Base-by-base conservation (phyloP, 1,284 basidiomycete species). In the Pseudozyma tsukubaensis region DNA sequence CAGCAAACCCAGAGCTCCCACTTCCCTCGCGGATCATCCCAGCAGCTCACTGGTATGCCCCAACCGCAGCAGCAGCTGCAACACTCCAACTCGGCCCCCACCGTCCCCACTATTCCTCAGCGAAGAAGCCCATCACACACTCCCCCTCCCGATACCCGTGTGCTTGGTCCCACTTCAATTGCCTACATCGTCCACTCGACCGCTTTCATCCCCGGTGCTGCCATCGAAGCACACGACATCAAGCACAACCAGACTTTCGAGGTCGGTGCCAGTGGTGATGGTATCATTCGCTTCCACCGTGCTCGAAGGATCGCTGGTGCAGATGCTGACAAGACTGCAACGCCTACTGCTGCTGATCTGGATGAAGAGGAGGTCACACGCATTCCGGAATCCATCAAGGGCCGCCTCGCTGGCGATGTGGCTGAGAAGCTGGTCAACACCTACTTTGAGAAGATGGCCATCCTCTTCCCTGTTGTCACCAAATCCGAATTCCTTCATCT, bases 171-270 rank as follows among this genome's bases (percentile, higher is more conserved):
- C 24, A 95, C 94, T 9, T 92, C 92, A 37, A 88, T 93, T 68
- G 88, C 91, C 11, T 94, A 95, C 85, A 87, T 97, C 19, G 86
- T 97, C 59, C 94, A 97, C 85, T 94, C 94, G 52, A 91, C 92
- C 85, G 90, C 92, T 34, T 89, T 91, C 52, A 90, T 97, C 73
- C 91, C 92, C 7, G 72, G 81, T 89, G 91, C 48, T 90, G 89
- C 91, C 57, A 96, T 94, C 79, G 92, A 95, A 86, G 89, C 87
- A 36, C 95, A 94, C 84, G 94, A 97, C 85, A 88, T 91, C 67
- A 84, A 85, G 61, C 84, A 85, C 67, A 77, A 80, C 19, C 85
- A 86, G 71, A 81, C 84, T 2, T 82, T 86, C 32, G 80, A 83
- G 52, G 89, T 90, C 70, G 89, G 90, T 61, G 89, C 88, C 34